Conservation (phyloP, 2,329 filamentous ascomycete genomes). For the Epichloe festucae region DNA sequence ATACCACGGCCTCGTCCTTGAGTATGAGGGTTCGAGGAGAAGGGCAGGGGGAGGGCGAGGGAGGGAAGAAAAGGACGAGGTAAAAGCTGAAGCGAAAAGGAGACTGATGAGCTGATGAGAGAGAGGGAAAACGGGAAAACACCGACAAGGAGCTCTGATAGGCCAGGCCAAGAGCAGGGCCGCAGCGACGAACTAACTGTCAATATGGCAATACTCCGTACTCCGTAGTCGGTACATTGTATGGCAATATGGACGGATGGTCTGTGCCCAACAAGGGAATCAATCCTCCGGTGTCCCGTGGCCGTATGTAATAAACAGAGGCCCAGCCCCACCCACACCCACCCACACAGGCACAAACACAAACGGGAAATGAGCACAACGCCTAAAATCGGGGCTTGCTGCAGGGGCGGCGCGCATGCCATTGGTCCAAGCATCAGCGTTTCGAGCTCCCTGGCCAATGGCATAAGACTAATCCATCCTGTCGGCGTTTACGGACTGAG, state of each 20-base stretch:
- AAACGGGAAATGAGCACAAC: conserved; percentile 7
- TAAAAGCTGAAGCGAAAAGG: not conserved
- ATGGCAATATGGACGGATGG: too few species aligned
- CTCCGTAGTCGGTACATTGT: too few species aligned
- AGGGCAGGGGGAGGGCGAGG: not conserved
- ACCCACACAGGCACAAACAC: not conserved
- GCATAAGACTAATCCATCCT: not conserved
- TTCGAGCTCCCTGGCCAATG: conserved; percentile 2
- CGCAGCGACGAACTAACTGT: too few species aligned
- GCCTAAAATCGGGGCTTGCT: conserved; percentile 1
- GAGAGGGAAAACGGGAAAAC: too few species aligned
- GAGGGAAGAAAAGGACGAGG: not conserved
- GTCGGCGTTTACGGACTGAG: not conserved
- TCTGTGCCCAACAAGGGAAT: too few species aligned
- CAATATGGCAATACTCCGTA: too few species aligned
- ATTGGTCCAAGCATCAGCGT: conserved; percentile 4
- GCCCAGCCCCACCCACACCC: too few species aligned
- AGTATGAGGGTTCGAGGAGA: not conserved
- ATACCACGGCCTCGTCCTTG: not conserved
- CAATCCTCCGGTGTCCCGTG: too few species aligned
- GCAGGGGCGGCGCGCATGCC: conserved; percentile 2
- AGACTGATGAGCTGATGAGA: not conserved
- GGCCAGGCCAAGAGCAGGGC: too few species aligned
- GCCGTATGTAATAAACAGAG: too few species aligned
- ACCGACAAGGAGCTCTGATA: too few species aligned